Percentiles rank a stretch among this genome's conserved stretches.
Evolutionary conservation across 1,284 basidiomycete species (phyloP).

Genomic region (Lignosus rhinocerotis): DNA sequence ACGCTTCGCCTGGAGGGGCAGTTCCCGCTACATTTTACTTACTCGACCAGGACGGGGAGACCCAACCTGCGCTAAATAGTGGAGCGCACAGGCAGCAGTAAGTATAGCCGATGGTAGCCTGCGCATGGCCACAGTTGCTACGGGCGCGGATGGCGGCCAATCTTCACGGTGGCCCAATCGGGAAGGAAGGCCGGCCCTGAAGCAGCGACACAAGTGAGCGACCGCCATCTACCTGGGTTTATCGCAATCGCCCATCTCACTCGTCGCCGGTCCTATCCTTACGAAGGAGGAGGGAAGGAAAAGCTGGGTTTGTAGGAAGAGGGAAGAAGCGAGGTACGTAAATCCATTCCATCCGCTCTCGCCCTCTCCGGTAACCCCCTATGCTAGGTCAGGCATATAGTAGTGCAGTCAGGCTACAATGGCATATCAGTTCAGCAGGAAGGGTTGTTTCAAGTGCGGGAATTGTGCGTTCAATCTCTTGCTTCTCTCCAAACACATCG

Average conservation of each 20-base stretch:
- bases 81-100: not conserved
- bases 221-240: conserved; percentile 20
- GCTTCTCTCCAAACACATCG: not conserved
- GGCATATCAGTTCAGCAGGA: conserved; percentile 79
- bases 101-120: not conserved
- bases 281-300: conserved; percentile 46
- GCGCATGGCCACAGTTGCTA: not conserved
- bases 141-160: not conserved
- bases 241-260: conserved; percentile 38
- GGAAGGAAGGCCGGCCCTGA: conserved; percentile 21
- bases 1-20: conserved; percentile 1
- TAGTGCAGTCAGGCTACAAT: conserved; percentile 43
- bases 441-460: conserved; percentile 87
- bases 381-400: conserved; percentile 26
- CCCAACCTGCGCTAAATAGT: too few species aligned
- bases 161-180: conserved; percentile 26
- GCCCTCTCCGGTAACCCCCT: conserved; percentile 10
- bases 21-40: too few species aligned
- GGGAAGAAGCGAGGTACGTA: conserved; percentile 41
- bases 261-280: conserved; percentile 40
- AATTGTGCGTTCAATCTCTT: conserved; percentile 57
- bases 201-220: conserved; percentile 3
- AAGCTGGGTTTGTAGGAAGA: conserved; percentile 46
- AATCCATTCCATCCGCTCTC: not conserved
- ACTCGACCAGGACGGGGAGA: too few species aligned